Percentiles rank a stretch among this genome's conserved stretches.
Conservation (phyloP, 371 early-diverging fungal genomes). For the Mucor circinelloides region DNA sequence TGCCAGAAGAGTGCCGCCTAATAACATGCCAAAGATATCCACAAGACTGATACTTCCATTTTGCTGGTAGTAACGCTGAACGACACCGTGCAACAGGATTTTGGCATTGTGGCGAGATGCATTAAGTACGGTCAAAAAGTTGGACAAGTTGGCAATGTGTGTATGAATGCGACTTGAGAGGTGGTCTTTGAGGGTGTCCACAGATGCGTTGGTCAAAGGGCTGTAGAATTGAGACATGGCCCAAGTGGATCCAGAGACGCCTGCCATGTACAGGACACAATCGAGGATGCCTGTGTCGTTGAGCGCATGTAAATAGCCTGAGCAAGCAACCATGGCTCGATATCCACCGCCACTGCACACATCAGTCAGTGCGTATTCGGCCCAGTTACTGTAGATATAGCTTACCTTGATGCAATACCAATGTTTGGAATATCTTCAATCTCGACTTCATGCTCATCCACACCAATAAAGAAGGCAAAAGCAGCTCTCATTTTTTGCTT, state of each 20-base stretch:
- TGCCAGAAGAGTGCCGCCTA: conserved; percentile 61
- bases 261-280: conserved; percentile 64
- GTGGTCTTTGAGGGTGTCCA: conserved; percentile 28
- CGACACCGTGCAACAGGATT: conserved; percentile 50
- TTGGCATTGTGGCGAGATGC: conserved; percentile 46
- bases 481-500: conserved; percentile 50
- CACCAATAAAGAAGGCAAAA: conserved; percentile 74
- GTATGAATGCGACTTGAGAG: conserved; percentile 41
- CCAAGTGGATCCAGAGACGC: conserved; percentile 65
- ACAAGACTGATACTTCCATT: conserved; percentile 58
- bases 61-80: conserved; percentile 56
- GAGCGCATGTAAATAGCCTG: conserved; percentile 62
- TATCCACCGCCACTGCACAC: conserved; percentile 68
- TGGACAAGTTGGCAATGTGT: conserved; percentile 49
- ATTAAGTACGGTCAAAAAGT: conserved; percentile 35
- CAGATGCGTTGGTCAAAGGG: conserved; percentile 28
- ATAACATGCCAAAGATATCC: conserved; percentile 68
- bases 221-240: conserved; percentile 47
- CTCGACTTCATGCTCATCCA: conserved; percentile 57
- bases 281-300: conserved; percentile 60
- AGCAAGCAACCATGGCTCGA: conserved; percentile 70
- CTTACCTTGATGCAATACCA: conserved; percentile 66
- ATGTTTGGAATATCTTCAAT: conserved; percentile 67
- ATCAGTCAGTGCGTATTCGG: not conserved
- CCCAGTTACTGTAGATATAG: not conserved